Evolutionary conservation across 805 yeast species (phyloP), one percentile per base, ranked within the genome.

Genomic region (Teunomyces aglyptinius): DNA sequence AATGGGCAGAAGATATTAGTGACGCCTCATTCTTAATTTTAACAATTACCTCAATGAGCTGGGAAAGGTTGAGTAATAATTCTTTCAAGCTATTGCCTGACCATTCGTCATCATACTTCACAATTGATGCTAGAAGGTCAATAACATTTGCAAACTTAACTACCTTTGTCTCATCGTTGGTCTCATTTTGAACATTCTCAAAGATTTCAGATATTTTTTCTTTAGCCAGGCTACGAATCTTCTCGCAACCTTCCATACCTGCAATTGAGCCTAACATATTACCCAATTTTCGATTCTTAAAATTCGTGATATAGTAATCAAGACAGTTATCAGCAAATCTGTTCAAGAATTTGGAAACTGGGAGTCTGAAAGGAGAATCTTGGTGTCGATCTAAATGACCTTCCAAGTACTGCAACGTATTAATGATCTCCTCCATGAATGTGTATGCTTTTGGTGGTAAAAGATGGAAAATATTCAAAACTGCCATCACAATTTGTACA

Each of bases 391-490:
- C 85, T 56, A 94, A 71, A 49, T 85, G 85, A 3, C 85, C 82
- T 64, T 94, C 99, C 58, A 94, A 70, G 48, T 81, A 83, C 52
- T 85, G 80, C 47, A 94, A 76, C 3, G 92, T 85, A 45, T 76
- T 78, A 57, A 94, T 77, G 46, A 94, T 76, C 56, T 90, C 96
- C 43, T 89, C 92, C 82, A 95, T 82, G 57, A 89, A 94, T 15
- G 92, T 85, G 64, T 82, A 87, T 0, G 99, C 99, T 51, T 89
- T 87, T 1, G 96, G 82, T 0, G 99, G 99, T 27, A 94, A 69
- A 52, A 90, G 71, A 60, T 95, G 96, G 71, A 92, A 94, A 34
- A 94, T 87, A 55, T 92, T 89, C 56, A 94, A 74, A 47, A 94
- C 89, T 0, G 96, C 96, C 53, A 86, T 87, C 38, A 94, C 89